Evolutionary conservation across 306 rosid genomes (phyloP).

Genomic region (Lathyrus oleraceus): DNA sequence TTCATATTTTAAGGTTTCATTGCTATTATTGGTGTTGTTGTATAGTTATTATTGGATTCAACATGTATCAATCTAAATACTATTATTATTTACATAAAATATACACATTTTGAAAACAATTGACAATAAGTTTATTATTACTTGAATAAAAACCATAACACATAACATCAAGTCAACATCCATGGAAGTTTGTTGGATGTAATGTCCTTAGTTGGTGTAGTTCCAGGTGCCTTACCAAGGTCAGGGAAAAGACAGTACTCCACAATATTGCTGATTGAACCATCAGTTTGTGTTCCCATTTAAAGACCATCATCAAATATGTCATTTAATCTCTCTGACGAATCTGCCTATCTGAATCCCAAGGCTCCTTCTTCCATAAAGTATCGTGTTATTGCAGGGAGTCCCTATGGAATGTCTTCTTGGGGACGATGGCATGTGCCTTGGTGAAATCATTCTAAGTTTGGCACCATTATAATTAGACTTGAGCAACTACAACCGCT

Average conservation of each 20-base stretch:
- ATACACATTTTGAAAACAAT: too few relatives aligned
- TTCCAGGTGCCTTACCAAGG: constrained; percentile 54
- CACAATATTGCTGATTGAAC: constrained; percentile 83
- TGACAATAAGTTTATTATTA: too few relatives aligned
- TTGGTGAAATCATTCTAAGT: constrained; percentile 47
- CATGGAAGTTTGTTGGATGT: constrained; percentile 32
- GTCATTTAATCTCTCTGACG: constrained; percentile 94
- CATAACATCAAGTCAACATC: too few relatives aligned
- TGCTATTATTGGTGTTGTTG: too few relatives aligned
- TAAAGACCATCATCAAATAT: constrained; percentile 98
- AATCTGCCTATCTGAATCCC: constrained; percentile 85
- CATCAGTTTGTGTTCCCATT: constrained; percentile 99
- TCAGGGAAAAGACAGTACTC: constrained; percentile 96
- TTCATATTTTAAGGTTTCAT: too few relatives aligned
- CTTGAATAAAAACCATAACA: too few relatives aligned
- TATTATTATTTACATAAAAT: too few relatives aligned
- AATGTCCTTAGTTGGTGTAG: constrained; percentile 37
- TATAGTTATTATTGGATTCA: too few relatives aligned
- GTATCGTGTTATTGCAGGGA: constrained; percentile 47
- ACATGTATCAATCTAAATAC: too few relatives aligned
- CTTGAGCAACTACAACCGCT: constrained; percentile 62
- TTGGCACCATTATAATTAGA: constrained; percentile 54
- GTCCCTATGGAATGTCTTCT: constrained; percentile 60
- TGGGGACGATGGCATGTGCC: constrained; percentile 72
- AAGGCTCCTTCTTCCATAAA: constrained; percentile 50